Percentiles rank a stretch among this genome's conserved stretches.
phyloP scores from a whole-genome alignment of 495 filamentous ascomycete genomes.

The Neurospora sp. region DNA sequence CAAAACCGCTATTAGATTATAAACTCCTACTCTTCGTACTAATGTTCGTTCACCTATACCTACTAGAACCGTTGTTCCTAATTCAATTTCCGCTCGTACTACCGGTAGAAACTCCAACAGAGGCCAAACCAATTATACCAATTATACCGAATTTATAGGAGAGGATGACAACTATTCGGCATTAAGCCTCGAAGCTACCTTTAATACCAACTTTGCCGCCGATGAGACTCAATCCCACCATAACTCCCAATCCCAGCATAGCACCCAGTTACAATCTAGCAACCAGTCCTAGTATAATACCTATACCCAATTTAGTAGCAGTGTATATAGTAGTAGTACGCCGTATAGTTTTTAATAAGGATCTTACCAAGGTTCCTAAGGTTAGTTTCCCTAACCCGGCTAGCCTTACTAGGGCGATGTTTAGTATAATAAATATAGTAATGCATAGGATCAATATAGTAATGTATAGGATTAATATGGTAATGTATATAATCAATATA shows the following conservation, averaged over 20 bases:
- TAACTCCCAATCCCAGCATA: too few species aligned
- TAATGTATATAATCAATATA: too few species aligned
- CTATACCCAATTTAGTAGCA: not conserved
- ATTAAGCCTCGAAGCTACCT: not conserved
- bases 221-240: not conserved
- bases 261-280: too few species aligned
- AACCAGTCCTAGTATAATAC: too few species aligned
- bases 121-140: not conserved
- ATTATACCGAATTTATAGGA: not conserved
- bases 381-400: too few species aligned
- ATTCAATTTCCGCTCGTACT: too few species aligned
- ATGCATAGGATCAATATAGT: not conserved
- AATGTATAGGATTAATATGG: not conserved
- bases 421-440: not conserved
- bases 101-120: too few species aligned
- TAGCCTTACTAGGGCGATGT: not conserved
- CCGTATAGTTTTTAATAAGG: too few species aligned
- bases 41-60: not conserved
- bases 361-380: too few species aligned
- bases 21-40: too few species aligned
- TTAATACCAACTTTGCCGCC: not conserved
- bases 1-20: too few species aligned
- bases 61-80: not conserved
- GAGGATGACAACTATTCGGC: not conserved
- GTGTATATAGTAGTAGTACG: not conserved